Percentiles rank a stretch among this genome's conserved stretches.
Conservation (phyloP, 192 early-diverging fungal genomes). For the Diversispora eburnea region DNA sequence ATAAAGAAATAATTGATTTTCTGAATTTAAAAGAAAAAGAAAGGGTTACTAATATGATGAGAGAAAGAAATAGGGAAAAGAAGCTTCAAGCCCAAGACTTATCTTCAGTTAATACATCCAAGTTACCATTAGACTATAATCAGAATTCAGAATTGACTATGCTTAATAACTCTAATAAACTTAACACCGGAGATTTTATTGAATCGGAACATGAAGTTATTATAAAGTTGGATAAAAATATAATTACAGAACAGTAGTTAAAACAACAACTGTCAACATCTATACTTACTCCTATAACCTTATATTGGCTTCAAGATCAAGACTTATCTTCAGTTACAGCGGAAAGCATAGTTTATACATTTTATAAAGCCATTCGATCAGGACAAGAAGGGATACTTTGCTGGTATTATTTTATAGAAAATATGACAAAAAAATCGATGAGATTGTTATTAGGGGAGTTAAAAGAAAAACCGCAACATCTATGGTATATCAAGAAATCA, state of each 20-base stretch:
- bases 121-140: background rate
- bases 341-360: too few species aligned
- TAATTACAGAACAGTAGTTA: slow-evolving; percentile 12
- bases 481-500: too few species aligned
- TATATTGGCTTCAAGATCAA: too few species aligned
- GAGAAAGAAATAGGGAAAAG: slow-evolving; percentile 2
- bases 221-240: slow-evolving; percentile 1
- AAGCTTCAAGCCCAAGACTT: background rate
- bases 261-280: too few species aligned
- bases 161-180: background rate
- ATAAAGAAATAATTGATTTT: slow-evolving; percentile 4
- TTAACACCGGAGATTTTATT: background rate
- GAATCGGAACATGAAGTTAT: slow-evolving; percentile 8
- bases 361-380: too few species aligned
- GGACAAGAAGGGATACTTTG: too few species aligned
- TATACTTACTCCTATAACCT: too few species aligned
- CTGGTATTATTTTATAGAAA: too few species aligned
- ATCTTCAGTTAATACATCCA: slow-evolving; percentile 17
- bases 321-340: too few species aligned
- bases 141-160: background rate
- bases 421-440: too few species aligned
- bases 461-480: too few species aligned
- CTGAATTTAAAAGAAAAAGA: background rate
- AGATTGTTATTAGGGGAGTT: too few species aligned
- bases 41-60: slow-evolving; percentile 5